Evolutionary conservation across 352 stramenopile genomes (phyloP), one percentile per base, ranked within the genome.

Genomic region (Globisporangium emineosum): DNA sequence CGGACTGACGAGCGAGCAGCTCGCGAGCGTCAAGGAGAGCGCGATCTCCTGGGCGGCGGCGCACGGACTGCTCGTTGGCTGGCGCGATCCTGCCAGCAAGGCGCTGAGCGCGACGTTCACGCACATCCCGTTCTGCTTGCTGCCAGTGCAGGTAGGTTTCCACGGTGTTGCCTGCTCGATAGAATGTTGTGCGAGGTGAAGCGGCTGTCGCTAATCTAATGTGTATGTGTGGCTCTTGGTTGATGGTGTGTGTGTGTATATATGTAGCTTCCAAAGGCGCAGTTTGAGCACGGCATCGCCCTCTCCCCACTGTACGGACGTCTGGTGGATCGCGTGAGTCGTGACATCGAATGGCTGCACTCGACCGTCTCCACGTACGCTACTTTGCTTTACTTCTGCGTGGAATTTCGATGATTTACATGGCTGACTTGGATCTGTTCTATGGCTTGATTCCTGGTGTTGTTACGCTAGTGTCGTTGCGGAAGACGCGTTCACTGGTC

Each of bases 401-500:
- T 57, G 27, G 23, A 33, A 13, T 47, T 7, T 21, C 57, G 21
- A 33, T 35, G 43, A 9, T 35, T 3, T 17, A n/a, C 17, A 25
- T 52, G 19, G 19, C 30, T 40, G 17, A 57, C 30, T 13, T 57
- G 29, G 25, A 17, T 2, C 1, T 29, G 37, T 2, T 21, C 6
- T 67, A 15, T 15, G 2, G 29, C 5, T 2, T 32, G 29, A 32
- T 51, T 53, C 7, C 23, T 29, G 32, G n/a, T 17, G 42, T 21
- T 15, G 8, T 3, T 43, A 56, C 15, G 43, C 3, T 40, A 84
- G 78, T 51, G 86, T 94, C 30, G 79, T 93, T n/a, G 73, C 75
- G 8, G 84, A 94, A 57, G 92, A 98, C 66, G 73, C 81, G 43
- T 98, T 97, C 75, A 97, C 90, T 1, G 72, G 68, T 8, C 72